These are phyloP conservation scores for Citrus medica DNA, from an alignment of 345 rosid genomes.

Conservation along the genomic window DNA sequence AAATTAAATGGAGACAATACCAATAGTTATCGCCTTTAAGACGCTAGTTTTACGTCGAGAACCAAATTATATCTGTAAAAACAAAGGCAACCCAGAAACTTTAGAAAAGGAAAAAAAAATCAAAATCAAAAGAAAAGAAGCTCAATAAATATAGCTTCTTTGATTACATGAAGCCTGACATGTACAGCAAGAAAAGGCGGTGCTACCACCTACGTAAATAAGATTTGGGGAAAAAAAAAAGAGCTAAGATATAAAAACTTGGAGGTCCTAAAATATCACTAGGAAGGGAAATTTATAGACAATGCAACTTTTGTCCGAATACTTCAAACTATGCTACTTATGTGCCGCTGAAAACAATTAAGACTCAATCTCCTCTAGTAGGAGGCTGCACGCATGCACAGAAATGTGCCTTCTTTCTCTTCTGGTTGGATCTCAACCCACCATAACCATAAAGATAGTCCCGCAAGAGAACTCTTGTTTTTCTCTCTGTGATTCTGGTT, in stretches of 20 bases:
- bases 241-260: not conserved
- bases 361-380: constrained; percentile 50
- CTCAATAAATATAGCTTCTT: constrained; percentile 24
- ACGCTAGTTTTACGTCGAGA: not conserved
- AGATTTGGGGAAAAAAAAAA: not conserved
- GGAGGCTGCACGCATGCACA: constrained; percentile 85
- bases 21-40: not conserved
- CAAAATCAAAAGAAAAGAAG: not conserved
- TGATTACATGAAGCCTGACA: constrained; percentile 15
- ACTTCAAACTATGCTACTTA: constrained; percentile 13
- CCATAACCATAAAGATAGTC: constrained; percentile 87
- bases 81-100: not conserved
- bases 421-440: constrained; percentile 39
- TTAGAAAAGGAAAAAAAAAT: too few species aligned
- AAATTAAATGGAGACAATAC: not conserved
- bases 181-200: constrained; percentile 26
- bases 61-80: not conserved
- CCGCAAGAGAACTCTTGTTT: constrained; percentile 63
- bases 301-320: constrained; percentile 16
- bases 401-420: constrained; percentile 50
- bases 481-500: constrained; percentile 41
- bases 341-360: not conserved
- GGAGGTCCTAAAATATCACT: constrained; percentile 10
- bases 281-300: constrained; percentile 28
- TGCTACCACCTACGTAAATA: constrained; percentile 16